These are phyloP conservation scores for Termitomyces sp. DNA, from an alignment of 768 basidiomycete genomes.

Conservation along the genomic window DNA sequence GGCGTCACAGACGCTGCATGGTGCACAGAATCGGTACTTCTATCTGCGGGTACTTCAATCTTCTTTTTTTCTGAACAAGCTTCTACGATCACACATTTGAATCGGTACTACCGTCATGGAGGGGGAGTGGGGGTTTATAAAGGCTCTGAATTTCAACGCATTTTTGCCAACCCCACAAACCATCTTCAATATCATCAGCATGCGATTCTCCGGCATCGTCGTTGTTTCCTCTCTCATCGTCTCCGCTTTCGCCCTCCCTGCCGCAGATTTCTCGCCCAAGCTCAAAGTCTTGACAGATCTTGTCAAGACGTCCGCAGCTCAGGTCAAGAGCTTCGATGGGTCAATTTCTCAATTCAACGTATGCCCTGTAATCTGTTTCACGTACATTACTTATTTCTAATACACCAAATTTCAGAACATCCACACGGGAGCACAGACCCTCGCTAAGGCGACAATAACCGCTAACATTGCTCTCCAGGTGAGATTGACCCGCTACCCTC, in stretches of 20 bases:
- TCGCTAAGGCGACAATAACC: rapidly evolving
- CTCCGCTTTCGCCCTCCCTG: neutral
- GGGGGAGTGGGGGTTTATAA: neutral
- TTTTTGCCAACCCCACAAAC: neutral
- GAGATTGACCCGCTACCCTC: neutral
- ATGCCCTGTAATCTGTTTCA: neutral
- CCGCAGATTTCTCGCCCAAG: neutral
- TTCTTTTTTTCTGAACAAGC: neutral
- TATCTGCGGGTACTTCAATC: neutral
- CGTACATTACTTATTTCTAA: no score
- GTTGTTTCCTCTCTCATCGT: neutral
- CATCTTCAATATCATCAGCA: neutral
- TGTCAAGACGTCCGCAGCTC: neutral
- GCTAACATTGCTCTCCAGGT: neutral
- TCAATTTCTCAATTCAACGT: neutral
- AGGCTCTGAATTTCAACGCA: no score
- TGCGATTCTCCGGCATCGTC: neutral
- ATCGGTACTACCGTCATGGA: neutral
- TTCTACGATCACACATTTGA: neutral
- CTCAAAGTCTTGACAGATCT: neutral
- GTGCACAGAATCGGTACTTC: neutral
- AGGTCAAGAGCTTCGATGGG: neutral
- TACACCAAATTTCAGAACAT: neutral
- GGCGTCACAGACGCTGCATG: no score
- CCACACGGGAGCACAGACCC: neutral